Percentiles rank a stretch among this genome's conserved stretches.
These are phyloP conservation scores for Penicillium sp. DNA, from an alignment of 2,329 filamentous ascomycete genomes.

Conservation along the genomic window DNA sequence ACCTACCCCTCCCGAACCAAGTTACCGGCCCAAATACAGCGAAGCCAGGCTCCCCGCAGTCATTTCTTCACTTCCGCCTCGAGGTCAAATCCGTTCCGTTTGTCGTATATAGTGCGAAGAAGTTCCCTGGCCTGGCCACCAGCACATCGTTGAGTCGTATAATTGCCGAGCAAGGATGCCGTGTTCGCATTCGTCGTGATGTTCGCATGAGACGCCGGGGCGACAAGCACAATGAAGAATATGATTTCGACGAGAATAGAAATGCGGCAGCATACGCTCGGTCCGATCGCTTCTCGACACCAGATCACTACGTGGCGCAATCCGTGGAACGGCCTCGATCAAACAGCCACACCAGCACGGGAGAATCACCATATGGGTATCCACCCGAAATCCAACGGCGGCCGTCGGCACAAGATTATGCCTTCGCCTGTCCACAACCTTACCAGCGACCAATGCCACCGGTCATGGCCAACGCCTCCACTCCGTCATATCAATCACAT, in stretches of 20 bases:
- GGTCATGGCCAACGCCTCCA: constrained; percentile 39
- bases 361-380: constrained; percentile 48
- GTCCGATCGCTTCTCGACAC: constrained; percentile 52
- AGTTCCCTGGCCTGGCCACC: constrained; percentile 90
- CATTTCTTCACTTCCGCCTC: constrained; percentile 77
- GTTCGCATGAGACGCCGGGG: constrained; percentile 87
- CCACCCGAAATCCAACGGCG: constrained; percentile 46
- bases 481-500: constrained; percentile 41
- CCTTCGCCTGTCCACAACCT: constrained; percentile 31
- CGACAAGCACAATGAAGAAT: constrained; percentile 66
- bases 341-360: constrained; percentile 57
- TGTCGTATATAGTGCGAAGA: constrained; percentile 93
- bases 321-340: constrained; percentile 59
- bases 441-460: constrained; percentile 40
- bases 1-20: constrained; percentile 41
- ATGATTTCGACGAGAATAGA: constrained; percentile 64
- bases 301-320: constrained; percentile 49
- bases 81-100: constrained; percentile 88
- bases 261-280: constrained; percentile 42
- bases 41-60: constrained; percentile 47
- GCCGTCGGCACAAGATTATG: constrained; percentile 51
- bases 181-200: constrained; percentile 91
- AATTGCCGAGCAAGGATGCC: constrained; percentile 94
- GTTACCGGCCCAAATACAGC: constrained; percentile 27
- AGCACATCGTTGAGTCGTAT: constrained; percentile 86